Base-by-base conservation (phyloP, 2,329 filamentous ascomycete species). In the Orbilia quercus region DNA sequence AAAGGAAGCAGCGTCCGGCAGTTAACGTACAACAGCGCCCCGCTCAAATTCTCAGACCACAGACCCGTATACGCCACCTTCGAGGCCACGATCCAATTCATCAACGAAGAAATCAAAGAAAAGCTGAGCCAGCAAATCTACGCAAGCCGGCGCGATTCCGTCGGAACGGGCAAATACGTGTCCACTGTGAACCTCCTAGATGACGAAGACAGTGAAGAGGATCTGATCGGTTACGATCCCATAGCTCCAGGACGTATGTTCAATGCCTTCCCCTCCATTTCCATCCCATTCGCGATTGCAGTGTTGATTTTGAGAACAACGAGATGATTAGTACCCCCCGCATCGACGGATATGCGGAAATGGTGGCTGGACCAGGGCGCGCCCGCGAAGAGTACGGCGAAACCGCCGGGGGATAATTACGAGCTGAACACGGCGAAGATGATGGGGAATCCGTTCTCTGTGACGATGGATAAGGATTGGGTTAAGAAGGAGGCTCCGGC, bases 61-160 rank as follows among this genome's bases (percentile, higher is more conserved):
- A 87, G 93, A n/a, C 95, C 95, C 1, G 94, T 99, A 0, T 97
- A 91, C 81, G 93, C 92, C 11, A 88, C 88, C 0, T 99, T 99
- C 79, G 87, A 92, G 76, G 96, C 93, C 80, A 87, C 85, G 0
- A 90, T 98, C 58, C 93, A 84, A 76, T 88, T 95, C 47, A 83
- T 98, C 9, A 87, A 99, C 76, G 91, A 96, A 79, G 82, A 81
- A 22, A 82, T 85, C 59, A 92, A 91, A 76, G 89, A 93, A 74
- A 81, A 83, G 2, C 87, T 98, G 50, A 91, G 90, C 78, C 86
- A 86, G 31, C 85, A 90, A 58, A 83, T 98, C 9, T 97, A 98
- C 79, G 83, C 85, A 20, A 84, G 84, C 75, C 86, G 89, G 48
- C 86, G 90, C 60, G 83, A 83, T 0, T 87, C 91, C 11, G 85